phyloP scores from a whole-genome alignment of 371 early-diverging fungal species.

The Apophysomyces variabilis region DNA sequence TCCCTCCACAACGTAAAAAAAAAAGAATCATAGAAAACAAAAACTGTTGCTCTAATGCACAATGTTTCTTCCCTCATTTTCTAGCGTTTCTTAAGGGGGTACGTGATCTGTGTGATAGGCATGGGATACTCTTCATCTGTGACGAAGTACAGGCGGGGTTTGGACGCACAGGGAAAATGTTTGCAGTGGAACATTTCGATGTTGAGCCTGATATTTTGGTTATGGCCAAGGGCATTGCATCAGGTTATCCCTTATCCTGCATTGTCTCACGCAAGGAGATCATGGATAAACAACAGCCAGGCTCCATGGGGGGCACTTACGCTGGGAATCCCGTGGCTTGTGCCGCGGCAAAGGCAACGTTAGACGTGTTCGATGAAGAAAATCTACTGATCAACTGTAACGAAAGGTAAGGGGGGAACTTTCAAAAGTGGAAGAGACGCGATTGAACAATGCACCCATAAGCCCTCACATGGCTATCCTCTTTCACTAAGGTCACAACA shows the following conservation, averaged over 20 bases:
- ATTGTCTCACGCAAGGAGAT: constrained; percentile 50
- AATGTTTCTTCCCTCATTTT: background rate
- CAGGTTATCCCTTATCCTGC: constrained; percentile 55
- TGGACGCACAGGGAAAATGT: constrained; percentile 49
- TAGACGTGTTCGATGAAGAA: constrained; percentile 50
- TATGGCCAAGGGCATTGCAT: constrained; percentile 63
- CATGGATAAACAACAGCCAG: constrained; percentile 52
- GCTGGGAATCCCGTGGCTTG: constrained; percentile 55
- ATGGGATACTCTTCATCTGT: constrained; percentile 46
- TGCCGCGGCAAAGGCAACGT: constrained; percentile 56
- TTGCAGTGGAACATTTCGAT: constrained; percentile 50
- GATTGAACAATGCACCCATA: no score
- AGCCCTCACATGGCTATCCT: no score
- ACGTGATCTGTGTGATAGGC: constrained; percentile 62
- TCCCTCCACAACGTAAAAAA: constrained; percentile 42
- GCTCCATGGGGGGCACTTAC: constrained; percentile 61
- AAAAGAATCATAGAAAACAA: no score
- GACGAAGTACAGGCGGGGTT: constrained; percentile 51
- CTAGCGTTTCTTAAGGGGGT: constrained; percentile 65
- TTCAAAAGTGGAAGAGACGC: no score
- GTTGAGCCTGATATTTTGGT: constrained; percentile 57
- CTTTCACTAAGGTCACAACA: constrained; percentile 39
- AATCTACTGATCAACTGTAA: constrained; percentile 49
- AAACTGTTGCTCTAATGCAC: background rate
- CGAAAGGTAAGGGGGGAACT: constrained; percentile 20